Base-by-base conservation (phyloP, 805 yeast species). In the Schwanniomyces sp. region DNA sequence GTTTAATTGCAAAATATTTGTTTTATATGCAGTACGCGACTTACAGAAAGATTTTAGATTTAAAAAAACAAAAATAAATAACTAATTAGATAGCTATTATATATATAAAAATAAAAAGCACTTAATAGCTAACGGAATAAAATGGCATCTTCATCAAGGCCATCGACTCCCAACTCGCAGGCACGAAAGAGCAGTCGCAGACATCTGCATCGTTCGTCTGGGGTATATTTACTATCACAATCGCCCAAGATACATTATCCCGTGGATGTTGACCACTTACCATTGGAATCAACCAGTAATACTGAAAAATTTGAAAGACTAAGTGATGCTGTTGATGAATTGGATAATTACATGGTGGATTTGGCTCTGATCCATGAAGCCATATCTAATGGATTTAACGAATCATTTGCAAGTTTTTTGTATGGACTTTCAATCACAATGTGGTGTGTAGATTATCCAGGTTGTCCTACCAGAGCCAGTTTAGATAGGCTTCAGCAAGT, bases 351-450 rank as follows among this genome's bases (percentile, higher is more conserved):
- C 51, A 72, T 87, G 66, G 70, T 74, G n/a, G 73, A 76, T 36
- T 62, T 89, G 34, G 80, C 80, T 44, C 66, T 65, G 43, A 76
- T 85, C 9, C 90, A 89, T 64, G 80, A 82, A 39, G 79, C 81
- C 5, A 65, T 91, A 17, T 74, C 76, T 2, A 70, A 74, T 26
- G 66, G 66, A 24, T 85, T 91, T 64, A 89, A 89, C 60, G 97
- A 90, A 64, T 80, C 89, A 2, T 81, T 91, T 56, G 83, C 88
- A 1, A 74, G 91, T 34, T 83, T 90, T 46, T 61, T 90, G 44
- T 88, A 87, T 58, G 96, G 96, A 1, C 66, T 90, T 43, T 81
- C 86, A 60, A 82, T 89, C 64, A 89, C 91, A 58, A 91, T 95
- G 51, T 90, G 94, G 85, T 88, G 96, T 66, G 86, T 86, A 25